Percentiles rank a stretch among this genome's conserved stretches.
Conservation (phyloP, 2,329 filamentous ascomycete species). For the Berkeleyomyces basicola region DNA sequence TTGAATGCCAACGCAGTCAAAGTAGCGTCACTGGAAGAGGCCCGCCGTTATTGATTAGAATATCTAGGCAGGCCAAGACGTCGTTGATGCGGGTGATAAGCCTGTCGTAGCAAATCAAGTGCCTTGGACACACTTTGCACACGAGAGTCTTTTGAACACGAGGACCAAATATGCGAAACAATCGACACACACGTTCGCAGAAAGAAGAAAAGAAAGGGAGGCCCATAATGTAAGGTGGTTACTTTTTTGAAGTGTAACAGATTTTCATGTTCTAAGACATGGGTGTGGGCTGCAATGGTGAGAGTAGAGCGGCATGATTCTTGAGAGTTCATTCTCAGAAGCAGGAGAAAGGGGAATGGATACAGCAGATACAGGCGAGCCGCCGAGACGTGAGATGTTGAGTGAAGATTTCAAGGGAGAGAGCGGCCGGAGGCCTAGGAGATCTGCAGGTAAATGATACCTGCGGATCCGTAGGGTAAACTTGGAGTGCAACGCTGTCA, state of each 20-base stretch:
- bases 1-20: neutral
- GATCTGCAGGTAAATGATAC: neutral
- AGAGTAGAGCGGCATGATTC: neutral
- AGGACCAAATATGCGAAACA: neutral
- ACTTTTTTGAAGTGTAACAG: neutral
- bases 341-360: neutral
- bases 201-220: neutral
- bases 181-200: neutral
- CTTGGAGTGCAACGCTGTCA: neutral
- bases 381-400: neutral
- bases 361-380: neutral
- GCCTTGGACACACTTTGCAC: neutral
- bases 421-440: neutral
- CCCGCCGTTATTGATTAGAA: neutral
- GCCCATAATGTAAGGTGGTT: neutral
- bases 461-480: no score
- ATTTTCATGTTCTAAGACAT: slow-evolving; percentile 1
- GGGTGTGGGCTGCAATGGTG: neutral
- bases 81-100: neutral
- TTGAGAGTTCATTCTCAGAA: neutral
- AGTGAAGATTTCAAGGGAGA: neutral
- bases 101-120: neutral
- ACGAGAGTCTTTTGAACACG: neutral
- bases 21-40: neutral
- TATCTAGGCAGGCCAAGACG: neutral